These are phyloP conservation scores for Ophiostoma quercus DNA, from an alignment of 2,329 filamentous ascomycete genomes.

Conservation along the genomic window DNA sequence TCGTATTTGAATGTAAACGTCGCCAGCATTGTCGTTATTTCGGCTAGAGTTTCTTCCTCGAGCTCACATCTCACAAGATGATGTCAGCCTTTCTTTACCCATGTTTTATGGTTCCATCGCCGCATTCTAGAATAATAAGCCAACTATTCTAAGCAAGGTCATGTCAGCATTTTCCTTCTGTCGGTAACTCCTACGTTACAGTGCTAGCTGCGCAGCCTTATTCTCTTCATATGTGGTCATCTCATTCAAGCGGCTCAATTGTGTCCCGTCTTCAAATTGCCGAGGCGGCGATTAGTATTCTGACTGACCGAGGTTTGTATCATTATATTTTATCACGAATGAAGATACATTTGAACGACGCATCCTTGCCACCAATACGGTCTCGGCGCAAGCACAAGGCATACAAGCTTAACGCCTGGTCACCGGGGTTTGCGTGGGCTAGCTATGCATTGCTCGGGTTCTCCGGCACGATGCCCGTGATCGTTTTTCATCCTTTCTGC, in stretches of 20 bases:
- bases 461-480: too few relatives aligned
- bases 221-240: neutral
- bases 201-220: neutral
- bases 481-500: too few relatives aligned
- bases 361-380: too few relatives aligned
- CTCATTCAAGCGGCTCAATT: neutral
- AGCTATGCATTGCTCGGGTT: too few relatives aligned
- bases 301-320: too few relatives aligned
- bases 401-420: too few relatives aligned
- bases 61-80: too few relatives aligned
- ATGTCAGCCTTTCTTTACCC: neutral
- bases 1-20: neutral
- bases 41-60: neutral
- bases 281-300: neutral
- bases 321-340: too few relatives aligned
- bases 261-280: neutral
- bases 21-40: neutral
- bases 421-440: too few relatives aligned
- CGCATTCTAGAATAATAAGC: neutral
- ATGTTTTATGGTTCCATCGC: neutral
- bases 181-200: neutral
- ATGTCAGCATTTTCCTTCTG: neutral
- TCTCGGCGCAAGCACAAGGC: too few relatives aligned
- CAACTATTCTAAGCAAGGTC: neutral
- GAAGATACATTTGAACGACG: too few relatives aligned